Base-by-base conservation (phyloP, 768 basidiomycete species). In the Calocera viscosa region DNA sequence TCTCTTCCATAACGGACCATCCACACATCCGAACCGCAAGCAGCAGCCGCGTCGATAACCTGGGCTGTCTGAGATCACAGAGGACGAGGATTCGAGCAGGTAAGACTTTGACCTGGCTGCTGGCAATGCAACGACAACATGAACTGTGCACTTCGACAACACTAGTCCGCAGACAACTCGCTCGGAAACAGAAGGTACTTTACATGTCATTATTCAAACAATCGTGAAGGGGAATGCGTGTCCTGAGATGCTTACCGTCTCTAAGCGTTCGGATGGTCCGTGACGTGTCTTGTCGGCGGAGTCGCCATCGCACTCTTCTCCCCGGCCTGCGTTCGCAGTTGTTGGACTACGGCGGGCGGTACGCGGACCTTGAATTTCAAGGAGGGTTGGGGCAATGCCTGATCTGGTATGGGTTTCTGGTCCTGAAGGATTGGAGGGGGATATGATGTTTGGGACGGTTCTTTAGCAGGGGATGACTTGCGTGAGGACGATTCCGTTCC, bases 321-420 rank as follows among this genome's bases (percentile, higher is more conserved):
- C 5, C 53, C 53, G 22, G 26, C 53, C 30, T 60, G 53, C 26
- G 26, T 26, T 16, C 53, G 53, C 30, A 26, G 30, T 30, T 60
- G 53, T 32, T 60, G 26, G 5, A 60, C 16, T 2, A 60, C 30
- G 53, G 53, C 53, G 10, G 26, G 53, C 14, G 53, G 53, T 5
- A 60, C 53, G 30, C 30, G 53, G 10, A 60, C 14, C 53, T 60
- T 60, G 53, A 60, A 26, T 26, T 60, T 60, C 26, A 60, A 60
- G 2, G 53, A 32, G 14, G 24, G 53, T 32, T 32, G 53, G 3
- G 53, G 11, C 53, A 32, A 28, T 60, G 5, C 26, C 5, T 12
- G 5, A 5, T 60, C 26, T 19, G 53, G 53, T 19, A 47, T 60
- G 30, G 53, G 11, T 32, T 32, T 26, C 26, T 26, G 53, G 7